Percentiles rank a stretch among this genome's conserved stretches.
Conservation (phyloP, 2,329 filamentous ascomycete species). For the Sclerotinia borealis region DNA sequence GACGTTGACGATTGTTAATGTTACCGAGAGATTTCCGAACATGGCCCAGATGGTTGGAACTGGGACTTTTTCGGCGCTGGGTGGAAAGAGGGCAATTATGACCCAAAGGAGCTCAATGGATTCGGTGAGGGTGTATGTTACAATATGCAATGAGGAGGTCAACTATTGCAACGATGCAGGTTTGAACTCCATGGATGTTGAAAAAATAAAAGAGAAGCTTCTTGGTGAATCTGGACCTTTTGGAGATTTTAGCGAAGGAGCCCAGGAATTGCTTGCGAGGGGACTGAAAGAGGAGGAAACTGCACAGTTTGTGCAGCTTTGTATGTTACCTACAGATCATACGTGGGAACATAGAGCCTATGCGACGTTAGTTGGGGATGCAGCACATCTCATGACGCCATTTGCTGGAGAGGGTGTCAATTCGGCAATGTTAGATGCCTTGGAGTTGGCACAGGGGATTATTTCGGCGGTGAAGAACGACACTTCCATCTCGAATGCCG, state of each 20-base stretch:
- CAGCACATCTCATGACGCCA: conserved; percentile 44
- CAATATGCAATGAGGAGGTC: conserved; percentile 5
- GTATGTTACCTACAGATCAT: conserved; percentile 14
- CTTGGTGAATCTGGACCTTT: conserved; percentile 7
- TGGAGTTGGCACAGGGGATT: conserved; percentile 29
- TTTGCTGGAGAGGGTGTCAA: conserved; percentile 41
- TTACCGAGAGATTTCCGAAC: conserved; percentile 10
- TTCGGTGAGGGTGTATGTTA: conserved; percentile 18
- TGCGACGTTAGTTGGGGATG: conserved; percentile 44
- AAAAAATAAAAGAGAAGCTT: conserved; percentile 8
- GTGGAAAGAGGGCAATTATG: conserved; percentile 11
- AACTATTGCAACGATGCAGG: conserved; percentile 2
- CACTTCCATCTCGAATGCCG: conserved; percentile 14
- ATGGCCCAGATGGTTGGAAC: conserved; percentile 15
- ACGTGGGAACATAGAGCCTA: conserved; percentile 28
- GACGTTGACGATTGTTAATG: conserved; percentile 18
- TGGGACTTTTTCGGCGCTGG: conserved; percentile 14
- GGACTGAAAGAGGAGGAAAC: conserved; percentile 3
- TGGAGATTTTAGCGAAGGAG: not conserved
- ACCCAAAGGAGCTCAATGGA: conserved; percentile 14
- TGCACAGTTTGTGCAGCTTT: conserved; percentile 1
- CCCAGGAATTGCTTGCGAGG: conserved; percentile 11
- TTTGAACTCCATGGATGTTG: not conserved
- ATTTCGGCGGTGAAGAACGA: not conserved
- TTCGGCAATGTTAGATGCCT: conserved; percentile 35